Percentiles rank a stretch among this genome's conserved stretches.
phyloP scores from a whole-genome alignment of 164 flowering plant species.

The Umbilicus rupestris region DNA sequence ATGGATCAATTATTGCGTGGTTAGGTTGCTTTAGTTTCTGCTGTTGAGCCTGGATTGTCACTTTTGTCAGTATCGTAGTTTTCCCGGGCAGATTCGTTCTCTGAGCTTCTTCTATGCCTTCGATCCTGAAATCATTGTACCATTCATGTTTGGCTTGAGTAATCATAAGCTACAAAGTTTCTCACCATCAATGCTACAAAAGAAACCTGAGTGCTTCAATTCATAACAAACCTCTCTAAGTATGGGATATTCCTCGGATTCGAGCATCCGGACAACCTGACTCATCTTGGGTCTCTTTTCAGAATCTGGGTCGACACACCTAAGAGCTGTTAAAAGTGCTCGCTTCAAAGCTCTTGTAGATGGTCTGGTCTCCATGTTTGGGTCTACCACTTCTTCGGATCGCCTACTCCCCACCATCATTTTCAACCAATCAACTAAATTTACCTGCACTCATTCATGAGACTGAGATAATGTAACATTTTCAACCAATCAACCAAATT shows the following conservation, averaged over 20 bases:
- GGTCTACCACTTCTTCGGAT: slow-evolving; percentile 79
- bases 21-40: slow-evolving; percentile 9
- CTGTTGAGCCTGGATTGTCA: slow-evolving; percentile 16
- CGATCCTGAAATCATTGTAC: slow-evolving; percentile 23
- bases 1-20: neutral
- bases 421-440: slow-evolving; percentile 85
- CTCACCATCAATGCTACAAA: neutral
- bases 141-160: neutral
- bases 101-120: slow-evolving; percentile 21
- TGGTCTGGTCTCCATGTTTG: slow-evolving; percentile 59
- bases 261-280: slow-evolving; percentile 88
- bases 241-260: slow-evolving; percentile 77
- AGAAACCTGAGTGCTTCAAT: neutral
- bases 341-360: slow-evolving; percentile 74
- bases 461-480: slow-evolving; percentile 12
- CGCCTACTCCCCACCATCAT: slow-evolving; percentile 75
- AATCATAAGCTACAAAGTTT: neutral
- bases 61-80: slow-evolving; percentile 23
- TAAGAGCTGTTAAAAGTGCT: slow-evolving; percentile 73
- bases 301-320: slow-evolving; percentile 80
- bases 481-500: slow-evolving; percentile 84
- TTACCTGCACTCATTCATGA: slow-evolving; percentile 38
- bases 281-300: slow-evolving; percentile 86
- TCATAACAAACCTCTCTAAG: slow-evolving; percentile 53
- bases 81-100: slow-evolving; percentile 18